A percentile compares a stretch with the other conserved stretches of the same genome.
phyloP scores from a whole-genome alignment of 257 asterid species.

The Nicotiana benthamiana region DNA sequence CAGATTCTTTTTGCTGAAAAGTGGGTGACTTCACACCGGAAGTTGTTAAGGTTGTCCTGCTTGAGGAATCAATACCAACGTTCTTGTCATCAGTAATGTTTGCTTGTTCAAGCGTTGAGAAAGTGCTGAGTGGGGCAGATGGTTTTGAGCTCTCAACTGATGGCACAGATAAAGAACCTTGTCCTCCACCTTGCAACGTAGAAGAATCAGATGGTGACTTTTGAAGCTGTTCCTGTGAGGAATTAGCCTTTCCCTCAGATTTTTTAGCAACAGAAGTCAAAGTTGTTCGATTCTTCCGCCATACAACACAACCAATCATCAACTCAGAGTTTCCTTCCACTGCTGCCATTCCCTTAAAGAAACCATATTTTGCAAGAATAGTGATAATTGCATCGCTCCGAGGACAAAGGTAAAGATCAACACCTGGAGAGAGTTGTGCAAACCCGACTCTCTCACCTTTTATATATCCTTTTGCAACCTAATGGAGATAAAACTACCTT shows the following conservation, averaged over 20 bases:
- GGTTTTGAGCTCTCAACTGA: neutral
- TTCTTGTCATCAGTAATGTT: neutral
- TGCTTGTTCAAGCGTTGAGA: conserved; percentile 1
- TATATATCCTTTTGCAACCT: conserved; percentile 16
- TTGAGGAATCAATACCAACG: conserved; percentile 4
- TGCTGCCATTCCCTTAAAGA: conserved; percentile 14
- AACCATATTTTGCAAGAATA: conserved; percentile 20
- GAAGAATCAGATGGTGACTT: conserved; percentile 3
- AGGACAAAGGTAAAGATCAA: conserved; percentile 23
- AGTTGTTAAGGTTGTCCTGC: conserved; percentile 1
- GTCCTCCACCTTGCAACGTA: neutral
- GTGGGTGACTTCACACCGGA: conserved; percentile 2
- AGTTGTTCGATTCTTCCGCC: conserved; percentile 15
- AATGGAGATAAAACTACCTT: neutral
- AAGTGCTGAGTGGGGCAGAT: neutral
- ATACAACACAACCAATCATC: conserved; percentile 27
- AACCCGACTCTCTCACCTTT: conserved; percentile 16
- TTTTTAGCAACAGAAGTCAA: conserved; percentile 1
- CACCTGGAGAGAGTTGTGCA: conserved; percentile 17
- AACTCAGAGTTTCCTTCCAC: conserved; percentile 12
- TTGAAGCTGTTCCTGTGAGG: conserved; percentile 2
- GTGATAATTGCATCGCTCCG: conserved; percentile 16
- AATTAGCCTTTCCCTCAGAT: neutral
- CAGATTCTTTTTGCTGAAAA: neutral
- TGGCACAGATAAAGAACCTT: neutral